Conservation (phyloP, 23 red algal species). For the Cyanidium caldarium region DNA sequence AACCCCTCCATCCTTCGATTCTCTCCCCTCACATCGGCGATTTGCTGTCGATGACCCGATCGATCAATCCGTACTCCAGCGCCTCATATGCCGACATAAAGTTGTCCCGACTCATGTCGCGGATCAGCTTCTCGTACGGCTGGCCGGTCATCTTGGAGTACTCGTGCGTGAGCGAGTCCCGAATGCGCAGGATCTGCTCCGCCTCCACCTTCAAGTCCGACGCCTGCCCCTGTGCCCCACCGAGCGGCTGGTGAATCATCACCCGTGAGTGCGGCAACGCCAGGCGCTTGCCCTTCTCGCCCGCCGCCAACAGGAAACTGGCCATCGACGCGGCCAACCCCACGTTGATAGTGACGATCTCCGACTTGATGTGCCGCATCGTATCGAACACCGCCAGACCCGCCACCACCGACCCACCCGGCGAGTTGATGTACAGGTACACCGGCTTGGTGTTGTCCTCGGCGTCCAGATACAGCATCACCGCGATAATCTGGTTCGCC, state of each 20-base stretch:
- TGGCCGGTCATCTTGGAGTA: conserved; percentile 96
- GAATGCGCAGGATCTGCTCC: conserved; percentile 92
- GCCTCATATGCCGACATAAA: conserved; percentile 95
- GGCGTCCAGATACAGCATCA: conserved; percentile 90
- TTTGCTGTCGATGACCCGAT: conserved; percentile 91
- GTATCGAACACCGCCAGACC: conserved; percentile 94
- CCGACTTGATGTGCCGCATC: conserved; percentile 94
- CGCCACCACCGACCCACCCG: conserved; percentile 83
- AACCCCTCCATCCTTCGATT: not conserved
- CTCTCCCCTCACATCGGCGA: conserved; percentile 22
- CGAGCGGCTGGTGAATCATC: conserved; percentile 99
- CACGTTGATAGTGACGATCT: conserved; percentile 94
- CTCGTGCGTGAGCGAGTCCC: conserved; percentile 65
- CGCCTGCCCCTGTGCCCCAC: conserved; percentile 92
- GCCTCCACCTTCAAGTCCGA: conserved; percentile 98
- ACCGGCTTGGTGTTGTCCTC: conserved; percentile 99
- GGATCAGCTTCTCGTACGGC: conserved; percentile 70
- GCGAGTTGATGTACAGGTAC: conserved; percentile 99
- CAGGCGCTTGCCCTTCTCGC: conserved; percentile 69
- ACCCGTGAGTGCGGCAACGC: conserved; percentile 88
- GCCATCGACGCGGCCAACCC: conserved; percentile 96
- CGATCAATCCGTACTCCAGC: conserved; percentile 86
- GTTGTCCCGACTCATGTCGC: conserved; percentile 94
- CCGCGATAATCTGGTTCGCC: conserved; percentile 98
- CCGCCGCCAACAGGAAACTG: conserved; percentile 72